Evolutionary conservation across 345 rosid species (phyloP).

Genomic region (Eucalyptus curtisii): DNA sequence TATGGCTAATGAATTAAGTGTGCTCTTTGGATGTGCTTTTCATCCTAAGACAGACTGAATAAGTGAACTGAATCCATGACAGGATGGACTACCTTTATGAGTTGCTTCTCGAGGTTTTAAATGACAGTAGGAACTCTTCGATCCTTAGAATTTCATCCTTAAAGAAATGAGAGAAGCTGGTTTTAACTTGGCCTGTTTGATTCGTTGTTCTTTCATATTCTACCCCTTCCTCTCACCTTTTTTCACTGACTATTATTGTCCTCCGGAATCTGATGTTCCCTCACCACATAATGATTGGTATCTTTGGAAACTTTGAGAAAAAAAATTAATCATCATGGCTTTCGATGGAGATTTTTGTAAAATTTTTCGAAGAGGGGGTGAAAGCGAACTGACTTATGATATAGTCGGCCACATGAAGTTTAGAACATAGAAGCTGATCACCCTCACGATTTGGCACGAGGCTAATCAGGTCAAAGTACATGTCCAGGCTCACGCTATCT

Average conservation of each 20-base stretch:
- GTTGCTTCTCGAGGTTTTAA: neutral
- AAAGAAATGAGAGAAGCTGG: neutral
- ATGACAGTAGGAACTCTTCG: neutral
- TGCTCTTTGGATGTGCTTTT: neutral
- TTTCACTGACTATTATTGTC: neutral
- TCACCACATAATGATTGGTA: neutral
- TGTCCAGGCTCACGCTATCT: neutral
- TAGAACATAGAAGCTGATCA: neutral
- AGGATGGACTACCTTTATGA: neutral
- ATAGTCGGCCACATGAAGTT: neutral
- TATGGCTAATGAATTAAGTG: neutral
- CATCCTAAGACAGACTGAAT: neutral
- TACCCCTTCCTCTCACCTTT: neutral
- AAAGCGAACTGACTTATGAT: neutral
- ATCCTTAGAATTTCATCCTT: neutral
- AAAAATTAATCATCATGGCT: neutral
- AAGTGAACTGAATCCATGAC: neutral
- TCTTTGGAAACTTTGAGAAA: neutral
- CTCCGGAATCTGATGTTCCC: neutral
- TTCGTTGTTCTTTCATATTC: neutral
- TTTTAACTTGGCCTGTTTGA: neutral
- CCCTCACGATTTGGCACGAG: neutral
- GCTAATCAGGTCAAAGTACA: neutral
- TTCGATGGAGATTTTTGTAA: neutral
- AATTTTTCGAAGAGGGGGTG: neutral